Conservation (phyloP, 2,329 filamentous ascomycete genomes). For the Ploettnerulaceae sp. region DNA sequence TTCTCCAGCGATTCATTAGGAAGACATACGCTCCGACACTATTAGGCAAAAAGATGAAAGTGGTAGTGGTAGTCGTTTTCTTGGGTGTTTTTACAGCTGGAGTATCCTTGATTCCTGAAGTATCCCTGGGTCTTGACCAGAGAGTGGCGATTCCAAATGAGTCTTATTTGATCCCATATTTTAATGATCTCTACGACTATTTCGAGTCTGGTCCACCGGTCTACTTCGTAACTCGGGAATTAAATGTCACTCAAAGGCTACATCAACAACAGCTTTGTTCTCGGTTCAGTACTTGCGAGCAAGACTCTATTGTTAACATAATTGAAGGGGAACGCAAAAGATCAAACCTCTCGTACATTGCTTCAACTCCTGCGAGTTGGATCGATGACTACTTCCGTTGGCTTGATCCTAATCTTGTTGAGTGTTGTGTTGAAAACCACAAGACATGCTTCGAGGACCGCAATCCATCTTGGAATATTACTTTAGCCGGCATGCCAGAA, state of each 20-base stretch:
- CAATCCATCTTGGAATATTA: slow-evolving; percentile 81
- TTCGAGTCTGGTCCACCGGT: slow-evolving; percentile 89
- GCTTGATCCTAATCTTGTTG: slow-evolving; percentile 81
- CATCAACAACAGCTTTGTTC: slow-evolving; percentile 87
- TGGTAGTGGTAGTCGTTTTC: slow-evolving; percentile 72
- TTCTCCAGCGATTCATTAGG: slow-evolving; percentile 81
- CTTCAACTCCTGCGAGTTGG: slow-evolving; percentile 88
- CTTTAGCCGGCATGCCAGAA: slow-evolving; percentile 85
- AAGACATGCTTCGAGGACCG: slow-evolving; percentile 76
- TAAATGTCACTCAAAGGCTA: slow-evolving; percentile 70
- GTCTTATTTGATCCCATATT: slow-evolving; percentile 93
- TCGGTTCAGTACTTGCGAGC: slow-evolving; percentile 82
- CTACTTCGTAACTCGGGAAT: slow-evolving; percentile 83
- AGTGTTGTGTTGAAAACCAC: slow-evolving; percentile 38
- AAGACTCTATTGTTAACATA: slow-evolving; percentile 79
- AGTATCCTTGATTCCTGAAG: slow-evolving; percentile 75
- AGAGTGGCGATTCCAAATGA: slow-evolving; percentile 89
- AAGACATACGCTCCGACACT: slow-evolving; percentile 81
- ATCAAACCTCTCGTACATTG: slow-evolving; percentile 79
- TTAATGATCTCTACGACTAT: slow-evolving; percentile 92
- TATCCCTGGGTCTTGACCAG: slow-evolving; percentile 87
- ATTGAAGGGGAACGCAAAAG: slow-evolving; percentile 93
- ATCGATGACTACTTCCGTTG: slow-evolving; percentile 94
- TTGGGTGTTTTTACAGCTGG: slow-evolving; percentile 82
- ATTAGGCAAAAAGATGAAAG: slow-evolving; percentile 75